phyloP scores from a whole-genome alignment of 2,329 filamentous ascomycete genomes.

The Elsinoe perseae region DNA sequence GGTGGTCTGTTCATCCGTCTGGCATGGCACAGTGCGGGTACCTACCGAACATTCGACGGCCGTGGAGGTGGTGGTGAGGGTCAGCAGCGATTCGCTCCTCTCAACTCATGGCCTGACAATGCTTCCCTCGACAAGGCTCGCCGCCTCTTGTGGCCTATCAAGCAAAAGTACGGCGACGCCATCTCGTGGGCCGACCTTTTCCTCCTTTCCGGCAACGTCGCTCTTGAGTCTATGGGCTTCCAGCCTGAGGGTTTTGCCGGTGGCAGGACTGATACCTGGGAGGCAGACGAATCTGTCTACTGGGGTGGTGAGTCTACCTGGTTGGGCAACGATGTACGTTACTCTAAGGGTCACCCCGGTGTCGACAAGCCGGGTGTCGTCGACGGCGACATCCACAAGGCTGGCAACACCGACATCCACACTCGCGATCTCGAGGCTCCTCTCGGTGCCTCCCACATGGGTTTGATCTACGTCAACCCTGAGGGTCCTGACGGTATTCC shows the following conservation, averaged over 20 bases:
- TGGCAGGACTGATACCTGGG: slow-evolving; percentile 64
- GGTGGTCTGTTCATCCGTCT: slow-evolving; percentile 72
- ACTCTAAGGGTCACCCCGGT: slow-evolving; percentile 47
- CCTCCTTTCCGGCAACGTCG: slow-evolving; percentile 66
- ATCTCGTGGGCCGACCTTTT: slow-evolving; percentile 72
- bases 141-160: slow-evolving; percentile 70
- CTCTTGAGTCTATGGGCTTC: slow-evolving; percentile 68
- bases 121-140: slow-evolving; percentile 72
- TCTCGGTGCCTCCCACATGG: slow-evolving; percentile 62
- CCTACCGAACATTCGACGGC: slow-evolving; percentile 67
- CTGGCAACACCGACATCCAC: slow-evolving; percentile 42
- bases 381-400: slow-evolving; percentile 36
- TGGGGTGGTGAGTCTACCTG: slow-evolving; percentile 71
- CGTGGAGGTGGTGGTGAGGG: slow-evolving; percentile 66
- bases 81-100: slow-evolving; percentile 71
- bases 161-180: slow-evolving; percentile 77
- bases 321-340: slow-evolving; percentile 67
- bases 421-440: slow-evolving; percentile 60
- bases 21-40: slow-evolving; percentile 75
- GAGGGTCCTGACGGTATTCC: slow-evolving; percentile 67
- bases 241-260: slow-evolving; percentile 66
- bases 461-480: slow-evolving; percentile 75
- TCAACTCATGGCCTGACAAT: slow-evolving; percentile 79
- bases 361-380: slow-evolving; percentile 36
- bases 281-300: slow-evolving; percentile 68